Base-by-base conservation (phyloP, 192 early-diverging fungal genomes). In the Entophlyctis luteolus region DNA sequence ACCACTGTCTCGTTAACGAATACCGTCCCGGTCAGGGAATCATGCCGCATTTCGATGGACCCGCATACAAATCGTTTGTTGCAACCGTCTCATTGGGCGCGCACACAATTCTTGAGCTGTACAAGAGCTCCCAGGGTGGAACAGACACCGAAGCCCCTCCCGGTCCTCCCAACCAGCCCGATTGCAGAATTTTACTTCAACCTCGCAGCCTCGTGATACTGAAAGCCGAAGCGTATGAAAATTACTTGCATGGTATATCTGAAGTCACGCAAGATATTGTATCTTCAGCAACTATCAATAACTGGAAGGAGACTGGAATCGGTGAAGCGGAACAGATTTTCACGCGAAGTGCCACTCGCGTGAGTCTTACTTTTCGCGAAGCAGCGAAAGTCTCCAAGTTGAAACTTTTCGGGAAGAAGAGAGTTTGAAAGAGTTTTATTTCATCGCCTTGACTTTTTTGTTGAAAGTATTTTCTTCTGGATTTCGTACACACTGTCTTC, bases 11-110 rank as follows among this genome's bases (percentile, higher is more conserved):
- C 14, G 49, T 79, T 20, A 79, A 79, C 59, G 78, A 79, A 52
- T 78, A 78, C 49, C 3, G 12, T 1, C 66, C 67, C 2, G 73
- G 73, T 1, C 78, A 79, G 55, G 78, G 78, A 0, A 79, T 79
- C 58, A 65, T 79, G 68, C 72, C 78, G 20, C 78, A 79, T 62
- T 59, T 65, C 27, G 78, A 79, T 56, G 78, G 78, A 25, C 78
- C 78, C 4, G 74, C 74, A 10, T 79, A 70, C 50, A 53, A 48
- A 22, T 69, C 78, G 3, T 25, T 54, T 4, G 72, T 79, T 3
- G 74, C 78, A 2, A 79, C 78, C 14, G 59, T 79, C n/a, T 72
- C 78, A 12, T 62, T 79, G 12, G 72, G 72, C 3, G 52, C 28
- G 8, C 45, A 55, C 22, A 55, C 56, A 4, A 33, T 76, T n/a